These are phyloP conservation scores for Glarea lozoyensis DNA, from an alignment of 495 filamentous ascomycete genomes.

Conservation along the genomic window DNA sequence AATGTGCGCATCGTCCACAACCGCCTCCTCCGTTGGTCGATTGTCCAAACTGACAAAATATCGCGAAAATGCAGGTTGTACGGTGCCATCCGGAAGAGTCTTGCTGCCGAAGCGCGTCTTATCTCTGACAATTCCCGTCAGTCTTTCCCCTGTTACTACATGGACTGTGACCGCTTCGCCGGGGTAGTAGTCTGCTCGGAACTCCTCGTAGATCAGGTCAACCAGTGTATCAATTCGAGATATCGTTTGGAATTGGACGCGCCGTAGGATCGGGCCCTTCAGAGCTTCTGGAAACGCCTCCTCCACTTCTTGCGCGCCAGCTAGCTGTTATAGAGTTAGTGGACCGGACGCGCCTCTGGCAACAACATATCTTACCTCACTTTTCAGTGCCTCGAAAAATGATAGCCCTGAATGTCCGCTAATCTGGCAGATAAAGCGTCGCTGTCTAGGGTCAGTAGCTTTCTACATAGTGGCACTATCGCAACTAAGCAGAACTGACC, in stretches of 20 bases:
- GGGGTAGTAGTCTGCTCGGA: slow-evolving; percentile 88
- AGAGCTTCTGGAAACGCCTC: slow-evolving; percentile 84
- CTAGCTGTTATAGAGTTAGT: slow-evolving; percentile 43
- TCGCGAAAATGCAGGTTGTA: slow-evolving; percentile 59
- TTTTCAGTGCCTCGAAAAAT: slow-evolving; percentile 90
- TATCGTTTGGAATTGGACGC: slow-evolving; percentile 84
- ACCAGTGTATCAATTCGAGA: slow-evolving; percentile 87
- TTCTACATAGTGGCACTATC: background rate
- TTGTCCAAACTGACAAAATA: slow-evolving; percentile 73
- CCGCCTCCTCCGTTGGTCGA: slow-evolving; percentile 60
- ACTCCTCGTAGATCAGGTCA: slow-evolving; percentile 60
- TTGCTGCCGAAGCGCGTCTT: slow-evolving; percentile 67
- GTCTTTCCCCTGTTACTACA: slow-evolving; percentile 57
- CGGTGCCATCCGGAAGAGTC: slow-evolving; percentile 50
- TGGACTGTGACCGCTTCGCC: slow-evolving; percentile 77
- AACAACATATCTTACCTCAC: slow-evolving; percentile 56
- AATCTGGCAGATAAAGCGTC: slow-evolving; percentile 88
- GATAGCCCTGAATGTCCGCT: slow-evolving; percentile 86
- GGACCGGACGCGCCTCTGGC: background rate
- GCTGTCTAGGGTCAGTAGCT: slow-evolving; percentile 35
- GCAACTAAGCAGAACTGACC: slow-evolving; percentile 33
- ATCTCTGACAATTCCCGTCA: slow-evolving; percentile 73
- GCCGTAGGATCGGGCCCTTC: slow-evolving; percentile 80
- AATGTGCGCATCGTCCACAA: slow-evolving; percentile 75
- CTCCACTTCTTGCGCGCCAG: slow-evolving; percentile 82